Base-by-base conservation (phyloP, 1,139 yeast species). In the Saccharomyces hybrid region DNA sequence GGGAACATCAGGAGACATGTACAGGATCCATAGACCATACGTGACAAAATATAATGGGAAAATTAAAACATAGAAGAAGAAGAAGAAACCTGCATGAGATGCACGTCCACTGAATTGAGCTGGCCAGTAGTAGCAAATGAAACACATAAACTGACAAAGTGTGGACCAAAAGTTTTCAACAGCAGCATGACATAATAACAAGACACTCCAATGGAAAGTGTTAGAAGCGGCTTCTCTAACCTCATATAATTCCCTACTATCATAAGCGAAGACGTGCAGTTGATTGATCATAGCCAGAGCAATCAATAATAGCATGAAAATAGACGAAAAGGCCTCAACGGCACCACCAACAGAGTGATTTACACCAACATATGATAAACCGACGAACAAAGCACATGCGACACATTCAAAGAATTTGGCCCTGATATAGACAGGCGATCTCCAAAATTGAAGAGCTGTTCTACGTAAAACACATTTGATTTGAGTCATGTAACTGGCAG, bases 161-260 rank as follows among this genome's bases (percentile, higher is more conserved):
- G 75, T 66, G 55, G 75, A 70, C 73, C 85, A 77, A 68, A 79
- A 29, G 13, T 76, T 63, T 65, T 79, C 82, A 41, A 73, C 68
- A n/a, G 69, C 53, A 44, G 67, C 64, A 56, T 76, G 77, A 16
- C 78, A 68, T 31, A 76, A 55, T 49, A 78, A 59, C 54, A 78
- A 63, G 34, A 72, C 69, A 58, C 73, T 67, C 86, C 85, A 83
- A 64, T 81, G 84, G 74, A 80, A 83, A 23, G 86, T 82, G 62
- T 81, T 82, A 7, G 86, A 81, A 49, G 80, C 75, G 52, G 79
- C 75, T 64, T 83, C 88, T 68, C 87, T 75, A 19, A 79, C 84
- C 66, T 83, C 88, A 62, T 73, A 83, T 54, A 82, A 67, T 55
- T 79, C 82, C 66, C 83, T 73, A 67, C 78, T 66, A 48, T 70